A percentile compares a stretch with the other conserved stretches of the same genome.
These are phyloP conservation scores for Firmiana major DNA, from an alignment of 345 rosid genomes.

Conservation along the genomic window DNA sequence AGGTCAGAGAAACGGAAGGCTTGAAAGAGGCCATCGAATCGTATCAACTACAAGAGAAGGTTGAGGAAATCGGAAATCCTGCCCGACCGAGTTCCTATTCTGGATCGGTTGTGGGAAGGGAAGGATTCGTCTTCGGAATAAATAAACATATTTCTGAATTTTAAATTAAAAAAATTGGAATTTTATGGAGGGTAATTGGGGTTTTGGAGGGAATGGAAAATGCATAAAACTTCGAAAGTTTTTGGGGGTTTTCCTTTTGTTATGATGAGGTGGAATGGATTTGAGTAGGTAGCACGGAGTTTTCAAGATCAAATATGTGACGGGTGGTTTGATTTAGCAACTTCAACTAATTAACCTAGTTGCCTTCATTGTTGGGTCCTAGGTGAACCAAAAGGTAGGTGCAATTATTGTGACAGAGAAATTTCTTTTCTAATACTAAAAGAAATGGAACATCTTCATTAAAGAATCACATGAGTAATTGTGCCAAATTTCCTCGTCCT, in stretches of 20 bases:
- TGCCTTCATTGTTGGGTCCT: background rate
- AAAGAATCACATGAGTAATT: too few relatives aligned
- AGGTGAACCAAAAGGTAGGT: too few relatives aligned
- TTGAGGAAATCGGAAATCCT: background rate
- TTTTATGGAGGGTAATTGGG: constrained; percentile 23
- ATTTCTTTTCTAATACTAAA: too few relatives aligned
- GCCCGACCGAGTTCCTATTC: background rate
- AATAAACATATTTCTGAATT: background rate
- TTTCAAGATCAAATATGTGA: background rate
- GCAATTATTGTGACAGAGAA: too few relatives aligned
- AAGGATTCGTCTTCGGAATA: background rate
- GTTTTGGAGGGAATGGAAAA: constrained; percentile 1
- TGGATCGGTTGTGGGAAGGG: background rate
- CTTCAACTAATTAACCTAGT: background rate
- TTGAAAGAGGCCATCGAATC: constrained; percentile 40
- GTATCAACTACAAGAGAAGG: background rate
- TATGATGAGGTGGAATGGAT: background rate
- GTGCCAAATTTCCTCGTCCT: too few relatives aligned
- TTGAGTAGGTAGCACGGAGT: background rate
- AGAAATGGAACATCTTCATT: too few relatives aligned
- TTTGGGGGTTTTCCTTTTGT: background rate
- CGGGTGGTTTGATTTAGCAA: background rate
- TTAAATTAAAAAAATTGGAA: background rate
- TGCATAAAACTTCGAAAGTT: background rate
- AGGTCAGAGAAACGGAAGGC: constrained; percentile 24